Evolutionary conservation across 768 basidiomycete genomes (phyloP).

Genomic region (Macrolepiota albuminosa): DNA sequence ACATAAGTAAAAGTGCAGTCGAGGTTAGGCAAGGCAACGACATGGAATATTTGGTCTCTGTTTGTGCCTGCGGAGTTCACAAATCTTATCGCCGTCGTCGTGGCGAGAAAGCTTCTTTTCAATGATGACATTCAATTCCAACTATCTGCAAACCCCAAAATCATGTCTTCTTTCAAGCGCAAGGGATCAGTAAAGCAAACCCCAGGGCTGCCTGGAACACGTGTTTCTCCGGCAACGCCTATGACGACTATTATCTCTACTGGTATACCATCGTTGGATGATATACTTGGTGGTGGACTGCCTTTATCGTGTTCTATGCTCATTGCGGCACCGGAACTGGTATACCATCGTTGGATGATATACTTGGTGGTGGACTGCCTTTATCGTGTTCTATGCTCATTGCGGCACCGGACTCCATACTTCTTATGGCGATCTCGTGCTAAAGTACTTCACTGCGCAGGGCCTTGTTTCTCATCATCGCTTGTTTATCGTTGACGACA

Average conservation of each 20-base stretch:
- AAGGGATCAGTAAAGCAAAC: conserved; percentile 43
- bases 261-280: conserved; percentile 91
- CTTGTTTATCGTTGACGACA: conserved; percentile 60
- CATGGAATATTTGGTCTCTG: background rate
- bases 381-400: conserved; percentile 70
- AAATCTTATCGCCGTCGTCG: background rate
- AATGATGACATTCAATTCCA: background rate
- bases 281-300: conserved; percentile 88
- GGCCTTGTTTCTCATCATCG: conserved; percentile 72
- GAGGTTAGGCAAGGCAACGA: too few species aligned
- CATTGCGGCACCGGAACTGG: conserved; percentile 86
- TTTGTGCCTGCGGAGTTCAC: background rate
- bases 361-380: conserved; percentile 89
- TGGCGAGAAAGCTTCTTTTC: background rate
- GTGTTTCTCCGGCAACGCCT: conserved; percentile 50
- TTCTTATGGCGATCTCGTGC: conserved; percentile 77
- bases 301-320: conserved; percentile 75
- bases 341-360: conserved; percentile 89
- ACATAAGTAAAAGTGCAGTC: background rate
- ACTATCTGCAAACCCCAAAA: background rate
- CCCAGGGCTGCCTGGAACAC: conserved; percentile 46
- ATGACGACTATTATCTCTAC: conserved; percentile 67
- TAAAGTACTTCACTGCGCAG: conserved; percentile 87
- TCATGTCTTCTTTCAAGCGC: conserved; percentile 82
- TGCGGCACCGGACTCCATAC: conserved; percentile 85